phyloP scores from a whole-genome alignment of 2,329 filamentous ascomycete species.

The Epichloe hybrida region DNA sequence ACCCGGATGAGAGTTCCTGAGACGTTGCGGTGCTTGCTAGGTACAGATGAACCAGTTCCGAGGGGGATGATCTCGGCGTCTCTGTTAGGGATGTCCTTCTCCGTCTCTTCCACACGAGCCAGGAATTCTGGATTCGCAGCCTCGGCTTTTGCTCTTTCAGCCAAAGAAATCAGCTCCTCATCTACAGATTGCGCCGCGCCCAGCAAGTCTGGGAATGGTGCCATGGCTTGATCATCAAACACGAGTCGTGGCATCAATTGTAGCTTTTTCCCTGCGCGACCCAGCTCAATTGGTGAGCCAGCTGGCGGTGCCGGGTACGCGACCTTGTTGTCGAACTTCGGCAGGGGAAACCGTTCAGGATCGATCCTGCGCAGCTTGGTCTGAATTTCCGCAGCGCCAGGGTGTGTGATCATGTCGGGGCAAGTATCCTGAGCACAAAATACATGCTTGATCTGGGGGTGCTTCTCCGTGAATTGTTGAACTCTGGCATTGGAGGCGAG shows the following conservation, averaged over 20 bases:
- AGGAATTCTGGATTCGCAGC: conserved; percentile 32
- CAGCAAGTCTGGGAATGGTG: conserved; percentile 33
- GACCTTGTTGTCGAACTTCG: conserved; percentile 45
- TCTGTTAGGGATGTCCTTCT: conserved; percentile 54
- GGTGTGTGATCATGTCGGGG: conserved; percentile 61
- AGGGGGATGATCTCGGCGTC: conserved; percentile 77
- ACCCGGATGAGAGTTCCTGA: conserved; percentile 76
- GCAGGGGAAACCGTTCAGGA: conserved; percentile 56
- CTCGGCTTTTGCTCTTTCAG: conserved; percentile 30
- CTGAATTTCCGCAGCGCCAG: conserved; percentile 51
- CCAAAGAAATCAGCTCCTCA: conserved; percentile 36
- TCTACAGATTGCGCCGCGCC: conserved; percentile 27
- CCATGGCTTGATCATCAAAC: conserved; percentile 31
- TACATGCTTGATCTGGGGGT: conserved; percentile 53
- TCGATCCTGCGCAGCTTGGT: conserved; percentile 62
- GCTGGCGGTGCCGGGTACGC: conserved; percentile 10
- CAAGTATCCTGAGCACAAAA: conserved; percentile 63
- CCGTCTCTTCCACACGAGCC: conserved; percentile 33
- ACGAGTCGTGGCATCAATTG: conserved; percentile 33
- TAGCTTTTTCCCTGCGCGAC: conserved; percentile 30
- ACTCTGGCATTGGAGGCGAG: conserved; percentile 51
- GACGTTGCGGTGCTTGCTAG: conserved; percentile 91
- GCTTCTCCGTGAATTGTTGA: conserved; percentile 53
- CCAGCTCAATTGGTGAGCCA: conserved; percentile 22
- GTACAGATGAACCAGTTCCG: conserved; percentile 80